A percentile compares a stretch with the other conserved stretches of the same genome.
These are phyloP conservation scores for Pythium monospermum DNA, from an alignment of 352 stramenopile species.

Conservation along the genomic window DNA sequence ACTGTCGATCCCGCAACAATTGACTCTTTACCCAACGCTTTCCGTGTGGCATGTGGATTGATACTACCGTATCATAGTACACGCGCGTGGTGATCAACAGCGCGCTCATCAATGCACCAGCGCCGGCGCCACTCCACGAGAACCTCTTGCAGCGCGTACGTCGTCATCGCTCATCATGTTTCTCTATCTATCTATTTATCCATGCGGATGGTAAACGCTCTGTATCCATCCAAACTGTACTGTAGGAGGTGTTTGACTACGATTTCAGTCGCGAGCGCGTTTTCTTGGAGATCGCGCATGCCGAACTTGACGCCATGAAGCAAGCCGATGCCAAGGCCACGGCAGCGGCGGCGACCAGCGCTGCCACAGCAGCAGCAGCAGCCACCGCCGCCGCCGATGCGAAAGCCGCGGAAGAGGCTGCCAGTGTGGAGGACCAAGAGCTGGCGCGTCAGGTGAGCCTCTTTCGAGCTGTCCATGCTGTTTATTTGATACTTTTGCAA, in stretches of 20 bases:
- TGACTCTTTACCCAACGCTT: not conserved
- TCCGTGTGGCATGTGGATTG: not conserved
- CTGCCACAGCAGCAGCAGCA: constrained; percentile 3
- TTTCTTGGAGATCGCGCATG: constrained; percentile 62
- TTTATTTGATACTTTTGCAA: no score
- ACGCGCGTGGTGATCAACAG: constrained; percentile 53
- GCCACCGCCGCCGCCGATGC: no score
- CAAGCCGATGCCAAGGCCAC: constrained; percentile 21
- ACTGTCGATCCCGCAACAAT: not conserved
- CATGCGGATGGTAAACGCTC: no score
- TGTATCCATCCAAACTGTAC: not conserved
- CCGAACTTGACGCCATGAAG: constrained; percentile 48
- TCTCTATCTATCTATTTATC: no score
- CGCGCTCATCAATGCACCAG: constrained; percentile 34
- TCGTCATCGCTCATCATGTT: not conserved
- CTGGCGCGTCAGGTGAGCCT: constrained; percentile 34
- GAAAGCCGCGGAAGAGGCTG: no score
- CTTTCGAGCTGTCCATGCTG: no score
- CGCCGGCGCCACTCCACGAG: constrained; percentile 41
- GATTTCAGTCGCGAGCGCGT: constrained; percentile 65
- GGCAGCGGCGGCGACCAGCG: not conserved
- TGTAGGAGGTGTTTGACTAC: constrained; percentile 68
- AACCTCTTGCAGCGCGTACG: constrained; percentile 55
- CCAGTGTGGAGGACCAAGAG: constrained; percentile 34
- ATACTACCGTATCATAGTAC: constrained; percentile 26